A percentile compares a stretch with the other conserved stretches of the same genome.
phyloP scores from a whole-genome alignment of 2,329 filamentous ascomycete genomes.

The Oidium heveae region DNA sequence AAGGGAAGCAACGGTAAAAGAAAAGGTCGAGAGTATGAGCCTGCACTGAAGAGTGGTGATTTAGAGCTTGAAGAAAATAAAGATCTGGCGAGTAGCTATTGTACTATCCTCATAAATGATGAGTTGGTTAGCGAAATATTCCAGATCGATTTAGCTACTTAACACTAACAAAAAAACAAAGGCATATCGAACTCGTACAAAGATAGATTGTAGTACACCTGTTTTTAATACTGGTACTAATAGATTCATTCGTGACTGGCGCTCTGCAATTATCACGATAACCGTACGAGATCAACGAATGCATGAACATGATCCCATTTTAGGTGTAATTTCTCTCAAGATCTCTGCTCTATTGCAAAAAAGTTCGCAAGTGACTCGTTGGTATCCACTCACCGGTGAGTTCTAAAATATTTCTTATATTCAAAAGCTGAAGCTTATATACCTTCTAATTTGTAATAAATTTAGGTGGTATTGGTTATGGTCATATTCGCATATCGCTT shows the following conservation, averaged over 20 bases:
- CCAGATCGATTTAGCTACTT: neutral
- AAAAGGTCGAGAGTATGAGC: constrained; percentile 70
- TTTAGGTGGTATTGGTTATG: constrained; percentile 52
- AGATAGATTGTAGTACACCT: constrained; percentile 79
- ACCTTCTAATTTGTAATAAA: neutral
- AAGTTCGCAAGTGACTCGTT: constrained; percentile 56
- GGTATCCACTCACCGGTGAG: constrained; percentile 78
- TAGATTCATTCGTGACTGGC: constrained; percentile 80
- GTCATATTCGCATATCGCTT: constrained; percentile 65
- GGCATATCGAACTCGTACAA: constrained; percentile 80
- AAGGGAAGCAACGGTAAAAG: constrained; percentile 62
- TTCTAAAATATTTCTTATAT: neutral
- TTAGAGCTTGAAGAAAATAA: constrained; percentile 63
- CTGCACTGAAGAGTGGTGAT: constrained; percentile 63
- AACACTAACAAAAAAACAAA: constrained; percentile 9
- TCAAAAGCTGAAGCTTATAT: neutral
- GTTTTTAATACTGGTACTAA: constrained; percentile 97
- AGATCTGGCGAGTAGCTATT: constrained; percentile 71
- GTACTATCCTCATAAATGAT: constrained; percentile 76
- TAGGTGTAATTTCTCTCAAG: constrained; percentile 76
- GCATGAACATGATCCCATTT: constrained; percentile 78
- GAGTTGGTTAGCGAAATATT: constrained; percentile 29
- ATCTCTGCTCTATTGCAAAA: constrained; percentile 71
- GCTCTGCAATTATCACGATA: constrained; percentile 62
- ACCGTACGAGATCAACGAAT: constrained; percentile 74